Percentiles rank a stretch among this genome's conserved stretches.
These are phyloP conservation scores for Ophiostoma piceae DNA, from an alignment of 2,329 filamentous ascomycete genomes.

Conservation along the genomic window DNA sequence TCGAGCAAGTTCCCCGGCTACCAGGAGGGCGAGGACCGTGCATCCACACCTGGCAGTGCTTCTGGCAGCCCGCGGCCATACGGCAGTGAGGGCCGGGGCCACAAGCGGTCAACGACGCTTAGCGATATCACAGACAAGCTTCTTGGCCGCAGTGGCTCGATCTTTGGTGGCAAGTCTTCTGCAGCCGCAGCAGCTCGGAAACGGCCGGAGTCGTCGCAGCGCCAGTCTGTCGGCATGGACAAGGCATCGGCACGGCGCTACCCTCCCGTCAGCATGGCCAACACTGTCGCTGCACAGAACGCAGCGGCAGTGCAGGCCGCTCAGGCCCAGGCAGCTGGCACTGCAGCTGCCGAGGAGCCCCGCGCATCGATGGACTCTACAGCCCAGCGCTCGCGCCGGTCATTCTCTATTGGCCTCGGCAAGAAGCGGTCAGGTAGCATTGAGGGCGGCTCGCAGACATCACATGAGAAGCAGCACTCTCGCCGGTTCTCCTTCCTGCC, in stretches of 20 bases:
- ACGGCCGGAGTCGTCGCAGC: slow-evolving; percentile 38
- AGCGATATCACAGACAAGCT: slow-evolving; percentile 78
- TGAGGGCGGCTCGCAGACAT: slow-evolving; percentile 46
- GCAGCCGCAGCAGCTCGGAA: slow-evolving; percentile 37
- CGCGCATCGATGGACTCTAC: slow-evolving; percentile 63
- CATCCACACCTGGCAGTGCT: slow-evolving; percentile 4
- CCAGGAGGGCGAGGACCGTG: slow-evolving; percentile 46
- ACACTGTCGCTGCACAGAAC: slow-evolving; percentile 34
- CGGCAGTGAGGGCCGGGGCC: slow-evolving; percentile 45
- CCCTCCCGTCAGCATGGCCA: slow-evolving; percentile 82
- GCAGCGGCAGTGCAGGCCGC: slow-evolving; percentile 35
- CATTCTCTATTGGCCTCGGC: slow-evolving; percentile 62
- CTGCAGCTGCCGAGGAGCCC: slow-evolving; percentile 35
- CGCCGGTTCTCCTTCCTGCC: slow-evolving; percentile 68
- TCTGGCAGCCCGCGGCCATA: slow-evolving; percentile 28
- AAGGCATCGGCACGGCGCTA: slow-evolving; percentile 58
- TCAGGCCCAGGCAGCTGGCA: slow-evolving; percentile 5
- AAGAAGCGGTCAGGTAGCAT: slow-evolving; percentile 68
- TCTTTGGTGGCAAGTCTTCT: slow-evolving; percentile 56
- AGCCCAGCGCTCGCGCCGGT: slow-evolving; percentile 54
- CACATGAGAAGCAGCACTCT: slow-evolving; percentile 50
- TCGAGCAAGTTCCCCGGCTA: slow-evolving; percentile 48
- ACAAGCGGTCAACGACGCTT: slow-evolving; percentile 69
- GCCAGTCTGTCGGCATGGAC: slow-evolving; percentile 33
- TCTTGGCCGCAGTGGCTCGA: slow-evolving; percentile 75